A percentile compares a stretch with the other conserved stretches of the same genome.
These are phyloP conservation scores for Talaromyces thailandensis DNA, from an alignment of 495 filamentous ascomycete genomes.

Conservation along the genomic window DNA sequence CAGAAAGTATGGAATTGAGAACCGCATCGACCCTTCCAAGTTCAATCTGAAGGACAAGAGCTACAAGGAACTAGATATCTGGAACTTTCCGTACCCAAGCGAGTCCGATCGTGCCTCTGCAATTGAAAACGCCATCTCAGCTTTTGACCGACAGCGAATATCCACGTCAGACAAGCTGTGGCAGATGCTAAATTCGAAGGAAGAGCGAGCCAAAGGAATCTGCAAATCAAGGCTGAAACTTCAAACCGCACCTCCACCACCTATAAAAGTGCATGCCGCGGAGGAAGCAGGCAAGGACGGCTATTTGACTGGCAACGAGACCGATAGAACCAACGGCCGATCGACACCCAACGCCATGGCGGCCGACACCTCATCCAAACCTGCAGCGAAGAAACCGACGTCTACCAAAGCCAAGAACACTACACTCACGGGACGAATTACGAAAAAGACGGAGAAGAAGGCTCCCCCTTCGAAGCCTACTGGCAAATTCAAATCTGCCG, in stretches of 20 bases:
- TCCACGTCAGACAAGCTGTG: slow-evolving; percentile 63
- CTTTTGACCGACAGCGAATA: slow-evolving; percentile 74
- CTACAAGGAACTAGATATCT: slow-evolving; percentile 80
- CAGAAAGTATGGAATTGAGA: slow-evolving; percentile 47
- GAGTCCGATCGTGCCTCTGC: slow-evolving; percentile 64
- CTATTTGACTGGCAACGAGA: slow-evolving; percentile 41
- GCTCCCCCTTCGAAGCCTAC: slow-evolving; percentile 32
- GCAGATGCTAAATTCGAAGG: slow-evolving; percentile 66
- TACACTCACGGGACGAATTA: slow-evolving; percentile 40
- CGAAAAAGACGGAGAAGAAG: slow-evolving; percentile 44
- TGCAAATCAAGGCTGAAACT: slow-evolving; percentile 68
- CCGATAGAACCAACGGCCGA: slow-evolving; percentile 39
- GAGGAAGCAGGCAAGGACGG: slow-evolving; percentile 35
- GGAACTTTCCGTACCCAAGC: slow-evolving; percentile 60
- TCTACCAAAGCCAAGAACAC: slow-evolving; percentile 45
- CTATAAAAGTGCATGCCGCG: slow-evolving; percentile 46
- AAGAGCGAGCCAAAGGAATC: slow-evolving; percentile 73
- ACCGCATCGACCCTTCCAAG: slow-evolving; percentile 51
- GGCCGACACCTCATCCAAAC: slow-evolving; percentile 50
- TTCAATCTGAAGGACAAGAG: slow-evolving; percentile 59
- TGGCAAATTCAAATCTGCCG: slow-evolving; percentile 56
- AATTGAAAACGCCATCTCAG: slow-evolving; percentile 75
- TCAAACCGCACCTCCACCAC: slow-evolving; percentile 43
- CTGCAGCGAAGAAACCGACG: slow-evolving; percentile 49
- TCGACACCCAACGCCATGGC: slow-evolving; percentile 23